These are phyloP conservation scores for Gyrodon lividus DNA, from an alignment of 768 basidiomycete genomes.

Conservation along the genomic window DNA sequence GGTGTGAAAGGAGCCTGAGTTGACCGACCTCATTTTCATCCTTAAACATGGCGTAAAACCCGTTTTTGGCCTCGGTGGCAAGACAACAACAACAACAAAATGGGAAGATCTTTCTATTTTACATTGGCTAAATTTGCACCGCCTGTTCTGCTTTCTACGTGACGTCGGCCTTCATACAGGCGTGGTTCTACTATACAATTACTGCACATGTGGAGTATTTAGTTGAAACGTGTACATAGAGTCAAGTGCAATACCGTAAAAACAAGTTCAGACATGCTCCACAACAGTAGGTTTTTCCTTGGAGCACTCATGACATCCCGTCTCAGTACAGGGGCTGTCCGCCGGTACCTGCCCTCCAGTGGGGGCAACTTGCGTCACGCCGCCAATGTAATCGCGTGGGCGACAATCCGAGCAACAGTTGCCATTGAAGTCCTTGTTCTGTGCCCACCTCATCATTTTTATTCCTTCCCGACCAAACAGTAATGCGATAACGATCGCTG, in stretches of 20 bases:
- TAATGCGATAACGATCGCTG: constrained; percentile 38
- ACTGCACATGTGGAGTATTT: too few relatives aligned
- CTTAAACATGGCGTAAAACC: too few relatives aligned
- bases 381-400: not conserved
- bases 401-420: constrained; percentile 34
- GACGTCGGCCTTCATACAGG: too few relatives aligned
- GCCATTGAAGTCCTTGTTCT: constrained; percentile 34
- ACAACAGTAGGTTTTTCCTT: not conserved
- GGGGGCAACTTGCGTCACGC: not conserved
- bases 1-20: too few relatives aligned
- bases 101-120: too few relatives aligned
- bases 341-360: not conserved
- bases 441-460: constrained; percentile 43
- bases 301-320: constrained; percentile 1
- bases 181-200: too few relatives aligned
- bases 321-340: not conserved
- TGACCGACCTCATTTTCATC: too few relatives aligned
- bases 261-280: constrained; percentile 8
- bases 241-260: too few relatives aligned
- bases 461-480: constrained; percentile 46
- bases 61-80: too few relatives aligned
- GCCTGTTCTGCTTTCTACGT: not conserved
- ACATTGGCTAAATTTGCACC: not conserved
- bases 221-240: too few relatives aligned
- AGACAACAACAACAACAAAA: too few relatives aligned